Evolutionary conservation across 2,329 filamentous ascomycete genomes (phyloP).

Genomic region (Alternaria arbusti): DNA sequence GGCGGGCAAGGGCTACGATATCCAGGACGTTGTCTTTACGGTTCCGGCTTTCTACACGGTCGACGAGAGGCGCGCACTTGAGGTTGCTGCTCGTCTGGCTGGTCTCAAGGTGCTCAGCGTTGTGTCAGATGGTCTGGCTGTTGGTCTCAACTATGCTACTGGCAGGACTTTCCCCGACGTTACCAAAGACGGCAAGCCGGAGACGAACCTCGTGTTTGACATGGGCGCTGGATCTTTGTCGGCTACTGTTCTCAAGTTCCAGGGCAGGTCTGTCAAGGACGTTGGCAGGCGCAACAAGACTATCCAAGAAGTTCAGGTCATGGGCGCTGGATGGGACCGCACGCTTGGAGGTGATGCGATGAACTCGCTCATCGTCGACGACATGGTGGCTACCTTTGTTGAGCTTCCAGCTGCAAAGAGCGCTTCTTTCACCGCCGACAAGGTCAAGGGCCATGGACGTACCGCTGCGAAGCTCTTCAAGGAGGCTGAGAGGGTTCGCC

Average conservation of each 20-base stretch:
- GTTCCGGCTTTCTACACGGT: conserved; percentile 88
- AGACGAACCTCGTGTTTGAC: conserved; percentile 93
- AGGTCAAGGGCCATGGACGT: conserved; percentile 77
- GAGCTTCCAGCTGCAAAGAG: conserved; percentile 69
- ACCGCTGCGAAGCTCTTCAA: conserved; percentile 90
- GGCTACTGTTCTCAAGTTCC: conserved; percentile 87
- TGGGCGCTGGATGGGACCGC: conserved; percentile 87
- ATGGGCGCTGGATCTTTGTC: conserved; percentile 97
- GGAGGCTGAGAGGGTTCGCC: conserved; percentile 84
- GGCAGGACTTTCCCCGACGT: conserved; percentile 86
- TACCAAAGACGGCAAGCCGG: conserved; percentile 81
- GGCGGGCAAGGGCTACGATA: conserved; percentile 74
- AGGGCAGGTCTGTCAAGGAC: conserved; percentile 88
- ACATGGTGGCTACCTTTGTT: conserved; percentile 83
- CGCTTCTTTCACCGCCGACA: conserved; percentile 65
- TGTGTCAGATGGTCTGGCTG: conserved; percentile 87
- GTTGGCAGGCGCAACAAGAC: conserved; percentile 95
- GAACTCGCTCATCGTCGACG: conserved; percentile 85
- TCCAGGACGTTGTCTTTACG: conserved; percentile 86
- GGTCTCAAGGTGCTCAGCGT: conserved; percentile 85
- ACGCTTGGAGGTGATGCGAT: conserved; percentile 88
- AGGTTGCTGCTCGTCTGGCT: conserved; percentile 84
- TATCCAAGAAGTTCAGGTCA: conserved; percentile 88
- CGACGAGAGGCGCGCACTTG: conserved; percentile 86
- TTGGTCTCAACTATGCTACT: conserved; percentile 94